phyloP scores from a whole-genome alignment of 176 grass and related monocot species.

The Olyra latifolia region DNA sequence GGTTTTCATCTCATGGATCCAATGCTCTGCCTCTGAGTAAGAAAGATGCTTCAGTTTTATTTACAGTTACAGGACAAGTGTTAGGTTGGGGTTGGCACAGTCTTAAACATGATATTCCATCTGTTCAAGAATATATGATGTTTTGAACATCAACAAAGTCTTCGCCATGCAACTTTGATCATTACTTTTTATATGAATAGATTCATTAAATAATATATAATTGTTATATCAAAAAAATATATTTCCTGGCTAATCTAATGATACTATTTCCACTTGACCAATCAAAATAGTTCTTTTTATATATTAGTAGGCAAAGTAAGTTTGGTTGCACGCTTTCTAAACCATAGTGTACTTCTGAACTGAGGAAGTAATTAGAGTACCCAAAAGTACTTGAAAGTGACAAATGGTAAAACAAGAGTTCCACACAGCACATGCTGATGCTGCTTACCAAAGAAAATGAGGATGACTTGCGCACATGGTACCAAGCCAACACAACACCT shows the following conservation, averaged over 20 bases:
- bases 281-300: too few relatives aligned
- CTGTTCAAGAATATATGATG: too few relatives aligned
- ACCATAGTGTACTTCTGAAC: too few relatives aligned
- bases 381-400: not conserved
- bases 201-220: too few relatives aligned
- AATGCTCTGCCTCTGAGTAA: not conserved
- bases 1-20: not conserved
- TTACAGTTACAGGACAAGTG: not conserved
- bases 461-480: slow-evolving; percentile 14
- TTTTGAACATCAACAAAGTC: too few relatives aligned
- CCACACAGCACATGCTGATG: slow-evolving; percentile 14
- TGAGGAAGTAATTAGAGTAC: not conserved
- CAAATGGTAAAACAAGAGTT: not conserved
- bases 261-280: too few relatives aligned
- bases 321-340: too few relatives aligned
- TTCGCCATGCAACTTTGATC: too few relatives aligned
- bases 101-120: not conserved
- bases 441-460: slow-evolving; percentile 4
- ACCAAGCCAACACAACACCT: not conserved
- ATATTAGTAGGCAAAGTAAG: too few relatives aligned
- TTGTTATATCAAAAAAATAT: too few relatives aligned
- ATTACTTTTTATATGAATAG: too few relatives aligned
- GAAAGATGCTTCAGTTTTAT: not conserved
- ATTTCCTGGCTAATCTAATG: too few relatives aligned
- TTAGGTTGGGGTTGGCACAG: not conserved